Percentiles rank a stretch among this genome's conserved stretches.
Evolutionary conservation across 2,329 filamentous ascomycete genomes (phyloP).

Genomic region (Microsporum ferrugineum): DNA sequence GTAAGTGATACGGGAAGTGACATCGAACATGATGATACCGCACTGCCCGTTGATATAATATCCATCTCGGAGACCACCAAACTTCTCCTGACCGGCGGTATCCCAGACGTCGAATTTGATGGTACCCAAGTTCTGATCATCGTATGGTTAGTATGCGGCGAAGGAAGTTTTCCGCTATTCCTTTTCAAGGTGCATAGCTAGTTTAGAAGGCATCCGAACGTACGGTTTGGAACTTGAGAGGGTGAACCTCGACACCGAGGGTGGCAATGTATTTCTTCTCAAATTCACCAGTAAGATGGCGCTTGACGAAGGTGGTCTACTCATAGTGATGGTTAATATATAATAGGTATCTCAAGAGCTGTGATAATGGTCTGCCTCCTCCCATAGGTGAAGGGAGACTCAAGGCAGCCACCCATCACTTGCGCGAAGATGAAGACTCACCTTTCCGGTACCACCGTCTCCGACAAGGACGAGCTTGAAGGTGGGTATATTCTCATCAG

Average conservation of each 20-base stretch:
- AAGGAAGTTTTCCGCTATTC: neutral
- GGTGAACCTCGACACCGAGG: constrained; percentile 98
- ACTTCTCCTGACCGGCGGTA: constrained; percentile 94
- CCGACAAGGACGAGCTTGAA: constrained; percentile 99
- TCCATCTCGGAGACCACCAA: constrained; percentile 98
- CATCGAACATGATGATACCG: constrained; percentile 97
- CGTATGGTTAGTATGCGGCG: neutral
- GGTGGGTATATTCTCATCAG: constrained; percentile 49
- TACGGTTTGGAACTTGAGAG: constrained; percentile 95
- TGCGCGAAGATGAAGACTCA: constrained; percentile 38
- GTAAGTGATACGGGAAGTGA: constrained; percentile 86
- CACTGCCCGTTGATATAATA: constrained; percentile 99
- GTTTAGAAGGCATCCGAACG: constrained; percentile 32
- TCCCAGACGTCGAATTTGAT: constrained; percentile 99
- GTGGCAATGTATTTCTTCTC: constrained; percentile 99
- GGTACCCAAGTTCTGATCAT: constrained; percentile 66
- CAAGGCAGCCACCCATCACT: neutral
- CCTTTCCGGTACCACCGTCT: constrained; percentile 99
- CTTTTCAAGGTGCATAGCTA: neutral
- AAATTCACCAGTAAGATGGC: constrained; percentile 98
- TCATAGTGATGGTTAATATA: neutral
- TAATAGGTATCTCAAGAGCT: neutral
- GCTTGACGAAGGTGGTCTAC: constrained; percentile 99
- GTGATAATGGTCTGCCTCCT: neutral
- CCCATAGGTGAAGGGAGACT: neutral